Evolutionary conservation across 352 stramenopile species (phyloP).

Genomic region (Phytophthora meadii): DNA sequence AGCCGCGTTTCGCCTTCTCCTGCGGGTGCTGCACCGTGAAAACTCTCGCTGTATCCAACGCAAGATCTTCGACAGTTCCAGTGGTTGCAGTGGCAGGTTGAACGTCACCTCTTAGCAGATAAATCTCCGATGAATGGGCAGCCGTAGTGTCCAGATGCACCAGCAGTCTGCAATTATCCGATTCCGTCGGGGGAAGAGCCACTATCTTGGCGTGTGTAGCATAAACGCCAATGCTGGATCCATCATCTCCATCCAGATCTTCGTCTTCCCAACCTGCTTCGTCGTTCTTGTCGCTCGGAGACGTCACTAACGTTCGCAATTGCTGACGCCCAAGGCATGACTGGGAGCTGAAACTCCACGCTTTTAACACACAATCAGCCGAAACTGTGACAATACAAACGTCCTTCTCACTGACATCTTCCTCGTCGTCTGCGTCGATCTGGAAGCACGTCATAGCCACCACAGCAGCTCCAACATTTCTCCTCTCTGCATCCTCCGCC

Average conservation of each 20-base stretch:
- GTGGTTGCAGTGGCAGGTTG: constrained; percentile 28
- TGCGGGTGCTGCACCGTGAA: constrained; percentile 48
- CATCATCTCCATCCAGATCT: constrained; percentile 40
- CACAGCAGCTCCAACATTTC: constrained; percentile 40
- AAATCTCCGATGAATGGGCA: constrained; percentile 65
- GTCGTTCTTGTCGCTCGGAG: constrained; percentile 16
- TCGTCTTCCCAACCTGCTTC: constrained; percentile 45
- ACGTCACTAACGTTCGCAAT: constrained; percentile 45
- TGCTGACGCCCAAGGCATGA: constrained; percentile 72
- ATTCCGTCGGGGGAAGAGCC: constrained; percentile 57
- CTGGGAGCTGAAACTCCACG: constrained; percentile 74
- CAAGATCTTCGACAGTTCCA: constrained; percentile 46
- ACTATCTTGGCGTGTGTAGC: constrained; percentile 67
- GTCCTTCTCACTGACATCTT: constrained; percentile 43
- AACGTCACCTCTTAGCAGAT: constrained; percentile 66
- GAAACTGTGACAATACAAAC: constrained; percentile 77
- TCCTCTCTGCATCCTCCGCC: constrained; percentile 35
- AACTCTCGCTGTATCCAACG: constrained; percentile 55
- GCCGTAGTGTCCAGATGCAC: constrained; percentile 71
- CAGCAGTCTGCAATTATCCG: constrained; percentile 66
- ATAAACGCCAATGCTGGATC: constrained; percentile 35
- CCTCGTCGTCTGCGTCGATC: constrained; percentile 56
- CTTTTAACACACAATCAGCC: constrained; percentile 67
- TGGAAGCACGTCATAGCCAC: constrained; percentile 73
- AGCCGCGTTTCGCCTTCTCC: constrained; percentile 39